phyloP scores from a whole-genome alignment of 2,329 filamentous ascomycete genomes.

The Elsinoe perseae region DNA sequence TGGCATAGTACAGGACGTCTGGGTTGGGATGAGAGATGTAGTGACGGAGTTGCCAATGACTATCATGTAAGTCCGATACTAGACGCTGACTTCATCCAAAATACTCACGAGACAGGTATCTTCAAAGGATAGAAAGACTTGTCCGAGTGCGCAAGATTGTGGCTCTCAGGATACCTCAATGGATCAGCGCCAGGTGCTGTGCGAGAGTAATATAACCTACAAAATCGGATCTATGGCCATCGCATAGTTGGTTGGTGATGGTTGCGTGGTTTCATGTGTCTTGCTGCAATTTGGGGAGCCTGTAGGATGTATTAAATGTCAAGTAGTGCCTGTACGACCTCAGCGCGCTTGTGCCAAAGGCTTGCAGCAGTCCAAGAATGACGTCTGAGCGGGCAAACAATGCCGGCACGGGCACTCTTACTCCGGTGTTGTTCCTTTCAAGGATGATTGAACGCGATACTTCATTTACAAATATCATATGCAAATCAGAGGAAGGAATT shows the following conservation, averaged over 20 bases:
- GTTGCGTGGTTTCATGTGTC: neutral
- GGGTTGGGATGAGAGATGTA: slow-evolving; percentile 74
- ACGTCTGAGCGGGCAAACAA: neutral
- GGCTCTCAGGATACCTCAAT: slow-evolving; percentile 39
- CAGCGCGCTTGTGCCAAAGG: too few relatives aligned
- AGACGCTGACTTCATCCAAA: slow-evolving; percentile 24
- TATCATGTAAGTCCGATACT: slow-evolving; percentile 30
- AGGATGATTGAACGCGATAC: neutral
- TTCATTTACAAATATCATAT: neutral
- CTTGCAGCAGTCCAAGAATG: neutral
- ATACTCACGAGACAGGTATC: slow-evolving; percentile 43
- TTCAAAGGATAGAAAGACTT: slow-evolving; percentile 42
- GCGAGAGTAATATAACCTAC: slow-evolving; percentile 17
- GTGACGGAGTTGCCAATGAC: slow-evolving; percentile 83
- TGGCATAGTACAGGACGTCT: slow-evolving; percentile 77
- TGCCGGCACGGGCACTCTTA: neutral
- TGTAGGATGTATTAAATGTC: neutral
- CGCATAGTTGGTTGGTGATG: neutral
- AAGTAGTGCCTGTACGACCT: neutral
- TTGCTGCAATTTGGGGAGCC: neutral
- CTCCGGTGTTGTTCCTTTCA: neutral
- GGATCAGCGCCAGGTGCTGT: neutral
- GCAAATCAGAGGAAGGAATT: neutral
- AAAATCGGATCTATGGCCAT: slow-evolving; percentile 28
- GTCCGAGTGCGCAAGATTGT: slow-evolving; percentile 38